A percentile compares a stretch with the other conserved stretches of the same genome.
These are phyloP conservation scores for Rhododendron griersonianum DNA, from an alignment of 148 eudicot species.

Conservation along the genomic window DNA sequence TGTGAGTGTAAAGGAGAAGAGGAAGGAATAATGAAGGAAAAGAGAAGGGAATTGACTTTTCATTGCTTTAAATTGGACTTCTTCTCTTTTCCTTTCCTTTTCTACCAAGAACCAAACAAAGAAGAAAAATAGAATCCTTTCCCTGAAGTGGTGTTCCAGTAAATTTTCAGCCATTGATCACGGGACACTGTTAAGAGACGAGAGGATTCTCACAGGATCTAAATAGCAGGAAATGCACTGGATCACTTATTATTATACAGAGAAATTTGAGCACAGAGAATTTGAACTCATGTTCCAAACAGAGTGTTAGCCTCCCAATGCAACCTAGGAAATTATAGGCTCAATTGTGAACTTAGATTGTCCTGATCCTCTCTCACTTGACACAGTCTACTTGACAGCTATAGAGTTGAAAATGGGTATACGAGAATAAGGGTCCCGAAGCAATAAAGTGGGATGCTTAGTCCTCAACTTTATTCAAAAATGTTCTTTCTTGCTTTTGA, in stretches of 20 bases:
- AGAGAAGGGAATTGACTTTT: not conserved
- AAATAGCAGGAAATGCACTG: not conserved
- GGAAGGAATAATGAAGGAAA: not conserved
- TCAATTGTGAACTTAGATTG: not conserved
- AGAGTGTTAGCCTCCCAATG: not conserved
- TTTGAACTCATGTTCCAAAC: not conserved
- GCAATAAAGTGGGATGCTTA: slow-evolving; percentile 36
- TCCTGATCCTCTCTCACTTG: not conserved
- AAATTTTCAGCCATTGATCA: not conserved
- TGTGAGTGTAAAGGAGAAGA: not conserved
- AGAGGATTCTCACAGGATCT: not conserved
- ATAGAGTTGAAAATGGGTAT: slow-evolving; percentile 26
- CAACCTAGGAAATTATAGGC: not conserved
- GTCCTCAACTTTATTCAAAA: slow-evolving; percentile 32
- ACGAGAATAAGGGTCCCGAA: slow-evolving; percentile 25
- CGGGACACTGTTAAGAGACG: not conserved
- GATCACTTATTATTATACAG: not conserved
- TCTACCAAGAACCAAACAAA: not conserved
- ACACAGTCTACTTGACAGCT: slow-evolving; percentile 28
- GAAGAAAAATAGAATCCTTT: not conserved
- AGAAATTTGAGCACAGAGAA: not conserved
- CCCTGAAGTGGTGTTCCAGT: not conserved
- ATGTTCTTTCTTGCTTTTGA: slow-evolving; percentile 23
- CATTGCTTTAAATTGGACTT: not conserved
- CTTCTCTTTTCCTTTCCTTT: not conserved